Evolutionary conservation across 2,329 filamentous ascomycete genomes (phyloP), one percentile per base, ranked within the genome.

Genomic region (Sporothrix mexicana): DNA sequence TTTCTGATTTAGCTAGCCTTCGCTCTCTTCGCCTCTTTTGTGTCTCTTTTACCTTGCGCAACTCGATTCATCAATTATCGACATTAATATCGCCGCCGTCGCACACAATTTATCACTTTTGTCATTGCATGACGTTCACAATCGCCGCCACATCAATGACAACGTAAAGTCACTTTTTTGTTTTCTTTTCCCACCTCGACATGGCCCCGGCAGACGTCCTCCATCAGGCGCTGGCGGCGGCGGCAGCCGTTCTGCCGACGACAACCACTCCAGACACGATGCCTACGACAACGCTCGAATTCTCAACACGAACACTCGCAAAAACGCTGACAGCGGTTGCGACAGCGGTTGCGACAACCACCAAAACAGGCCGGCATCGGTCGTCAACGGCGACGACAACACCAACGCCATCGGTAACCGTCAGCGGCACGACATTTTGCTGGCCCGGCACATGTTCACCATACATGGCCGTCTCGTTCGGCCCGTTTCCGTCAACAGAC

Each of bases 161-260:
- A 6, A 2, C 30, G 30, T 36, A 36, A 36, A 36, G 30, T 36
- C 30, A 36, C 30, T 1, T 36, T 36, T 36, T 36, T 5, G 30
- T 36, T 36, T 36, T 36, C 30, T 2, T 36, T 36, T 36, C 30
- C 30, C 7, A 1, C 30, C 3, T 36, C 30, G n/a, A 25, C 10
- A 68, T 68, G 66, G 66, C 47, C 47, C 66, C 47, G 25, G 66
- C 66, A 30, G 66, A 53, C 25, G 25, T 45, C 61, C 20, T 41
- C 15, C 20, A 41, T 7, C 17, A 23, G 66, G 66, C 47, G 47
- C 66, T 68, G 66, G 66, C 47, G 25, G 66, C 25, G 13, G 62
- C 62, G 10, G 20, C 62, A 43, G 30, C 61, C 41, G 20, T 43
- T 7, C 12, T 20, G 61, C 41, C 20, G 61, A 66, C 61, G 10